phyloP scores from a whole-genome alignment of 2,329 filamentous ascomycete genomes.

The Penicillium sp. region DNA sequence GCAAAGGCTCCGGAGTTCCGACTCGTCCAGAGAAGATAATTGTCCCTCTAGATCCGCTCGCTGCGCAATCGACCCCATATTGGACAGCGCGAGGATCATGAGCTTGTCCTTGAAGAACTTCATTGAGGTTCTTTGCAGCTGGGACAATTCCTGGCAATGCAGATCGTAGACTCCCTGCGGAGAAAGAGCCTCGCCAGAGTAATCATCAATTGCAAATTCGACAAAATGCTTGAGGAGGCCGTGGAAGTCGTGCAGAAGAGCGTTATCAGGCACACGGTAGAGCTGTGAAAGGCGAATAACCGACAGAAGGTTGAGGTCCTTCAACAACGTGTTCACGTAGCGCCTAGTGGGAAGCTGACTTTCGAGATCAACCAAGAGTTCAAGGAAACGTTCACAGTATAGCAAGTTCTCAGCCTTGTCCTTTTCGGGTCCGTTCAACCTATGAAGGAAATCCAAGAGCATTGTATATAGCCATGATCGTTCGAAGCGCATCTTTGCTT shows the following conservation, averaged over 20 bases:
- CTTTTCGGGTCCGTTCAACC: slow-evolving; percentile 58
- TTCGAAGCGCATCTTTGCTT: slow-evolving; percentile 82
- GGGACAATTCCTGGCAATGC: slow-evolving; percentile 74
- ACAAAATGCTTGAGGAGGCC: slow-evolving; percentile 81
- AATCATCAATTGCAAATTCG: slow-evolving; percentile 86
- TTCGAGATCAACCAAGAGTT: slow-evolving; percentile 84
- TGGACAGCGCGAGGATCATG: slow-evolving; percentile 85
- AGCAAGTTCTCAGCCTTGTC: slow-evolving; percentile 59
- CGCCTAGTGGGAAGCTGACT: slow-evolving; percentile 91
- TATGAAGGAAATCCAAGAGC: slow-evolving; percentile 74
- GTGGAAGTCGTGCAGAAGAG: slow-evolving; percentile 75
- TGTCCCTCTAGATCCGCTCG: slow-evolving; percentile 74
- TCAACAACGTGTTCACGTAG: slow-evolving; percentile 85
- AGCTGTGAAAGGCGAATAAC: slow-evolving; percentile 74
- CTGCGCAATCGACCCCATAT: slow-evolving; percentile 83
- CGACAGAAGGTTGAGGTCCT: slow-evolving; percentile 79
- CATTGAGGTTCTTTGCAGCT: slow-evolving; percentile 72
- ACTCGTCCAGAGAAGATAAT: slow-evolving; percentile 68
- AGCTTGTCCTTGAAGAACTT: slow-evolving; percentile 86
- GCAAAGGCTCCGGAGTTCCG: slow-evolving; percentile 69
- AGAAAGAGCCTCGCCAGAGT: slow-evolving; percentile 74
- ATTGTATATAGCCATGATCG: slow-evolving; percentile 89
- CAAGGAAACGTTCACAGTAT: slow-evolving; percentile 91
- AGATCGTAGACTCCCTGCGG: slow-evolving; percentile 71
- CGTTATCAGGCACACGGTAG: slow-evolving; percentile 71